Evolutionary conservation across 2,329 filamentous ascomycete genomes (phyloP).

Genomic region (Talaromyces verruculosus): DNA sequence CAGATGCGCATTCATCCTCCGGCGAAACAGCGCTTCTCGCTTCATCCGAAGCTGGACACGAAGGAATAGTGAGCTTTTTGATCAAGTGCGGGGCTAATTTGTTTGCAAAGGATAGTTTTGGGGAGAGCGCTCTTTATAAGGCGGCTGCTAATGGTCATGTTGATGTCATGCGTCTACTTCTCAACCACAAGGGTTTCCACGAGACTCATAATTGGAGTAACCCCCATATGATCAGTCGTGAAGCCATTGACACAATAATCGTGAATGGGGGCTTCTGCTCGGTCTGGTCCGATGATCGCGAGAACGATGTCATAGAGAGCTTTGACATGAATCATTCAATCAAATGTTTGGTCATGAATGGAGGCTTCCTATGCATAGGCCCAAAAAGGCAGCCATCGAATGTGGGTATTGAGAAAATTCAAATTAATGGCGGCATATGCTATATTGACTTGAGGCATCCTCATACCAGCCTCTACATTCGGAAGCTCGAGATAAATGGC

Average conservation of each 20-base stretch:
- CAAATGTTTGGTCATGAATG: neutral
- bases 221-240: neutral
- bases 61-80: neutral
- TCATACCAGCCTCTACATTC: neutral
- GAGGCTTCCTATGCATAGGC: neutral
- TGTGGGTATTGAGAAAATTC: neutral
- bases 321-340: neutral
- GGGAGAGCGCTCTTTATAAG: neutral
- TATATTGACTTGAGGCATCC: neutral
- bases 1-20: neutral
- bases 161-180: neutral
- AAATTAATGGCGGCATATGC: neutral
- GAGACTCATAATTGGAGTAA: neutral
- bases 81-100: neutral
- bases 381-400: neutral
- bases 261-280: neutral
- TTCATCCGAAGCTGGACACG: neutral
- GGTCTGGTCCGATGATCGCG: neutral
- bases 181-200: neutral
- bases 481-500: neutral
- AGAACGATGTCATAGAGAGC: neutral
- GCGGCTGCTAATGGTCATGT: slow-evolving; percentile 4
- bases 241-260: neutral
- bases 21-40: slow-evolving; percentile 1
- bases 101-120: neutral